Conservation (phyloP, 371 early-diverging fungal species). For the Mucor irregularis region DNA sequence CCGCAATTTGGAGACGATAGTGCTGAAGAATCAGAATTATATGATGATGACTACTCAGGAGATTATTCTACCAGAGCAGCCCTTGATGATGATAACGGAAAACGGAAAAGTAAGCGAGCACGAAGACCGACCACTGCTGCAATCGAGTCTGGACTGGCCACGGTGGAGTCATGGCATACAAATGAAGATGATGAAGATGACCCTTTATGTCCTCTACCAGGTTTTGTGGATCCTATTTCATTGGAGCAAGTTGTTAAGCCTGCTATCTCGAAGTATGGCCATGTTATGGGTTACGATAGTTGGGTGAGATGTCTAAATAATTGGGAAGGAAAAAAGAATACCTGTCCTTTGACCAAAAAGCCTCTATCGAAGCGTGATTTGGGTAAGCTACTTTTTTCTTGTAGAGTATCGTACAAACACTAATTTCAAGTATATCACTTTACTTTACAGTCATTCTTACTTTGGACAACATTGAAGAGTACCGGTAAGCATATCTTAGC, state of each 20-base stretch:
- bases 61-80: neutral
- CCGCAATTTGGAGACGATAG: conserved; percentile 19
- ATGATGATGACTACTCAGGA: conserved; percentile 4
- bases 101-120: conserved; percentile 1
- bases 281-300: conserved; percentile 87
- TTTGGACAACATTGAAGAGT: conserved; percentile 81
- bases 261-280: conserved; percentile 90
- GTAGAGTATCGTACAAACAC: neutral
- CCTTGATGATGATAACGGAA: neutral
- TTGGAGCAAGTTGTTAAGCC: conserved; percentile 82
- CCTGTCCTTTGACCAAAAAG: conserved; percentile 88
- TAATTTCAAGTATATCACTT: neutral
- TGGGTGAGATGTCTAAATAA: conserved; percentile 83
- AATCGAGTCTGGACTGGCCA: neutral
- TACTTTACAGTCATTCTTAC: conserved; percentile 61
- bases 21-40: conserved; percentile 27
- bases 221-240: conserved; percentile 87
- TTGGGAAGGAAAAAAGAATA: conserved; percentile 69
- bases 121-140: neutral
- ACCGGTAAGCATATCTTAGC: conserved; percentile 53
- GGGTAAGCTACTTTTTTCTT: conserved; percentile 20
- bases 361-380: conserved; percentile 83
- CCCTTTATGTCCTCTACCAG: conserved; percentile 73
- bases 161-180: neutral
- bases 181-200: conserved; percentile 22